Evolutionary conservation across 345 rosid species (phyloP).

Genomic region (Microcos paniculata): DNA sequence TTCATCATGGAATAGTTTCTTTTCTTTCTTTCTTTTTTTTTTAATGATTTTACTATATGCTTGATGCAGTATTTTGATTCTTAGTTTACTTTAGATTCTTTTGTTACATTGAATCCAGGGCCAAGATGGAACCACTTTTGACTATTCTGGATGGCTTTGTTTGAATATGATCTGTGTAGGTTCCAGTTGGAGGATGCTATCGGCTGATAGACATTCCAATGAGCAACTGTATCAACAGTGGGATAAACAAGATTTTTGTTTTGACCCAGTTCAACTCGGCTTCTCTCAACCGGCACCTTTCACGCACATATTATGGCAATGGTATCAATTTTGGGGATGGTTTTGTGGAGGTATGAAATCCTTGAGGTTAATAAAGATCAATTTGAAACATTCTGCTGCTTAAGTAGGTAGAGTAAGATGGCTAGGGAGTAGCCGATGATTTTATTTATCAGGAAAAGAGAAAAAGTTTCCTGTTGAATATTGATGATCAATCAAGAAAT

Average conservation of each 20-base stretch:
- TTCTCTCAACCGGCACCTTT: constrained; percentile 89
- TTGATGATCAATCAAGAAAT: neutral
- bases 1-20: neutral
- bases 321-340: constrained; percentile 95
- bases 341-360: constrained; percentile 76
- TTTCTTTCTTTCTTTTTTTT: too few relatives aligned
- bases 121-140: neutral
- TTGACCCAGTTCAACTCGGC: constrained; percentile 94
- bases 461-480: neutral
- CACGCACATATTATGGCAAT: constrained; percentile 87
- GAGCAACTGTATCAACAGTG: constrained; percentile 97
- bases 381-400: neutral
- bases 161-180: constrained; percentile 47
- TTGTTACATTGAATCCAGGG: neutral
- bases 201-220: constrained; percentile 92
- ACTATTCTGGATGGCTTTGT: neutral
- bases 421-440: neutral
- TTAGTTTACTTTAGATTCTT: neutral
- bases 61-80: neutral
- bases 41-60: neutral
- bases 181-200: constrained; percentile 94
- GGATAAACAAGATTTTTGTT: constrained; percentile 90
- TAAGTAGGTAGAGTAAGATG: neutral
- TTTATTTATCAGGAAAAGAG: neutral
- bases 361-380: neutral